Evolutionary conservation across 768 basidiomycete genomes (phyloP).

Genomic region (Suillus luteus): DNA sequence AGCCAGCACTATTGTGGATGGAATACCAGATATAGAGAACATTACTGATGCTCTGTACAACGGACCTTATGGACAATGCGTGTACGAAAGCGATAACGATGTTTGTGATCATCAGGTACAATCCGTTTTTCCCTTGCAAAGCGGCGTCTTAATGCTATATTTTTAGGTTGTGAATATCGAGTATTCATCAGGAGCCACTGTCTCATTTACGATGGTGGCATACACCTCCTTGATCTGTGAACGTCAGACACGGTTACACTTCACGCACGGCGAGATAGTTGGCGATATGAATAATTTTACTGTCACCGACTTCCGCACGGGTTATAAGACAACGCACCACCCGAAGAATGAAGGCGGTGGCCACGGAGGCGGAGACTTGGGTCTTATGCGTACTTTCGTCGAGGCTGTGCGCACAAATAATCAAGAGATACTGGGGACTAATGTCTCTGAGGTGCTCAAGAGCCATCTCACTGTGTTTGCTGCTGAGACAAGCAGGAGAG

Average conservation of each 20-base stretch:
- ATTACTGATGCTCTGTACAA: constrained; percentile 67
- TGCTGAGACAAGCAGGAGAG: constrained; percentile 73
- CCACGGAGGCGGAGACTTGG: constrained; percentile 84
- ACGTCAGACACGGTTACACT: constrained; percentile 83
- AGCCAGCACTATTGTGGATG: constrained; percentile 68
- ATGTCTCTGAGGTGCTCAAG: constrained; percentile 66
- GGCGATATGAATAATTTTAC: constrained; percentile 81
- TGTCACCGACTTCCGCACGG: constrained; percentile 73
- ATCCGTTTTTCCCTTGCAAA: neutral
- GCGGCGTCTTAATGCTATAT: neutral
- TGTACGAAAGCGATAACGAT: constrained; percentile 83
- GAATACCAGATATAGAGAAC: constrained; percentile 85
- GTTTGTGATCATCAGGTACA: constrained; percentile 83
- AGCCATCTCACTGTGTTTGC: constrained; percentile 88
- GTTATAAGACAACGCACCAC: constrained; percentile 41
- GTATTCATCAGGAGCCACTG: constrained; percentile 79
- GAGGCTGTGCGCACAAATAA: constrained; percentile 67
- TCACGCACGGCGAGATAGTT: constrained; percentile 86
- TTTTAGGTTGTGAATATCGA: constrained; percentile 80
- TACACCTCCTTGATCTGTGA: constrained; percentile 78
- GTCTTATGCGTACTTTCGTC: constrained; percentile 75
- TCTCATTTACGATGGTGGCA: constrained; percentile 89
- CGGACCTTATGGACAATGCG: constrained; percentile 79
- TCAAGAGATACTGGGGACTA: constrained; percentile 67
- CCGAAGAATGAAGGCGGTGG: constrained; percentile 66